phyloP scores from a whole-genome alignment of 2,329 filamentous ascomycete species.

The Paramyrothecium sp. region DNA sequence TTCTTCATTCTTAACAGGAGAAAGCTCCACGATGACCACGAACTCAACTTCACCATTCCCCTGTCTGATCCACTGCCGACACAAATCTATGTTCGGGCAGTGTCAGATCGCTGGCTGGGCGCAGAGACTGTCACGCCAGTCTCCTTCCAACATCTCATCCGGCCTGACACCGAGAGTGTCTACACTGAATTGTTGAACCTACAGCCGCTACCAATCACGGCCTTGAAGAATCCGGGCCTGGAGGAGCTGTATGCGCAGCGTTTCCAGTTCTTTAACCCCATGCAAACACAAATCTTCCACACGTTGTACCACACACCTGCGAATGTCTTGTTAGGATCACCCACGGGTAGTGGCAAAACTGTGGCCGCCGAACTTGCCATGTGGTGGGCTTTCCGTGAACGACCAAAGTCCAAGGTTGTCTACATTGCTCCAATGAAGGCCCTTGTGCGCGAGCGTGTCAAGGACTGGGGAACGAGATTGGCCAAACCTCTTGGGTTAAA shows the following conservation, averaged over 20 bases:
- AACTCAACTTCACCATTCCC: constrained; percentile 96
- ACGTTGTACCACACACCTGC: constrained; percentile 88
- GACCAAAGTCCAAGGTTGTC: constrained; percentile 93
- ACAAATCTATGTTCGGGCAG: constrained; percentile 92
- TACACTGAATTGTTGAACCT: constrained; percentile 93
- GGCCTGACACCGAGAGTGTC: constrained; percentile 94
- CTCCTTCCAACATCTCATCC: constrained; percentile 96
- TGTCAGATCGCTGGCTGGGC: constrained; percentile 95
- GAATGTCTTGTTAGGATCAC: constrained; percentile 92
- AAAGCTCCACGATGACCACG: constrained; percentile 94
- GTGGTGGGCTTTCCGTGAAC: constrained; percentile 99
- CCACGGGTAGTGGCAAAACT: constrained; percentile 96
- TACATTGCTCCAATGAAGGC: constrained; percentile 99
- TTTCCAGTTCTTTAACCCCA: constrained; percentile 97
- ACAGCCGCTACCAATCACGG: constrained; percentile 83
- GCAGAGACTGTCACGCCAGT: constrained; percentile 94
- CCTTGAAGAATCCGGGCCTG: constrained; percentile 80
- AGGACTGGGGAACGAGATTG: constrained; percentile 87
- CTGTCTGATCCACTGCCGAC: constrained; percentile 88
- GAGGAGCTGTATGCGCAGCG: constrained; percentile 86
- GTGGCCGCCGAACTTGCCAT: constrained; percentile 94
- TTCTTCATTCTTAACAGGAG: constrained; percentile 89
- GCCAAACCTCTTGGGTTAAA: constrained; percentile 82
- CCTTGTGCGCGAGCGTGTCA: constrained; percentile 90
- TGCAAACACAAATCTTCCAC: constrained; percentile 99